Base-by-base conservation (phyloP, 2,329 filamentous ascomycete genomes). In the Emergomyces pasteurianus region DNA sequence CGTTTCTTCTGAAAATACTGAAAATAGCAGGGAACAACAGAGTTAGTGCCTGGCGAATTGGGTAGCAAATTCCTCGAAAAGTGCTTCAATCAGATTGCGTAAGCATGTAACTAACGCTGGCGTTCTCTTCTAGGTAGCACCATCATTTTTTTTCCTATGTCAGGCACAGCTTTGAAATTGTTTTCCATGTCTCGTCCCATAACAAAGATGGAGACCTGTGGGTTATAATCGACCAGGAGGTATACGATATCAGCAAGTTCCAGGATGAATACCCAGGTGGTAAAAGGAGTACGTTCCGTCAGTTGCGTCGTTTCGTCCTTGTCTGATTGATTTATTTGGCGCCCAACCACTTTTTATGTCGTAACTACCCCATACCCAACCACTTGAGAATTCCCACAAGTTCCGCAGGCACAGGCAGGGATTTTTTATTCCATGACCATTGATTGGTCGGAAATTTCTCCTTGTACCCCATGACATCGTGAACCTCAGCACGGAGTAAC, bases 221-320 rank as follows among this genome's bases (percentile, higher is more conserved):
- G 65, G 55, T 67, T n/a, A 58, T 65, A 57, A 62, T 67, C 56
- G 65, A 66, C 31, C 60, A 63, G 8, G 61, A 65, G 7, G 63
- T 68, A 6, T 68, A 60, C 43, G 62, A 67, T 52, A 50, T 67
- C 42, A 66, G 60, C 12, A 60, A 63, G 34, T 68, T 67, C 36
- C 63, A 64, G 36, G 63, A 63, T 21, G 65, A 67, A 38, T 65
- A 68, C 50, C 65, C 66, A 34, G 66, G 66, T 18, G 61, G 53
- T n/a, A 56, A 58, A 4, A 49, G n/a, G 21, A 56, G 59, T 63
- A 58, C 16, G 43, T 60, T 58, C 42, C 26, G 21, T 58, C 10
- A 38, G 36, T 40, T 50, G 34, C 55, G 9, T 47, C 31, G 3
- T 6, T 7, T 14, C n/a, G 23, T 3, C 28, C 38, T 14, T 47